Evolutionary conservation across 108 stramenopile genomes (phyloP), one percentile per base, ranked within the genome.

Genomic region (Cylindrotheca closterium): DNA sequence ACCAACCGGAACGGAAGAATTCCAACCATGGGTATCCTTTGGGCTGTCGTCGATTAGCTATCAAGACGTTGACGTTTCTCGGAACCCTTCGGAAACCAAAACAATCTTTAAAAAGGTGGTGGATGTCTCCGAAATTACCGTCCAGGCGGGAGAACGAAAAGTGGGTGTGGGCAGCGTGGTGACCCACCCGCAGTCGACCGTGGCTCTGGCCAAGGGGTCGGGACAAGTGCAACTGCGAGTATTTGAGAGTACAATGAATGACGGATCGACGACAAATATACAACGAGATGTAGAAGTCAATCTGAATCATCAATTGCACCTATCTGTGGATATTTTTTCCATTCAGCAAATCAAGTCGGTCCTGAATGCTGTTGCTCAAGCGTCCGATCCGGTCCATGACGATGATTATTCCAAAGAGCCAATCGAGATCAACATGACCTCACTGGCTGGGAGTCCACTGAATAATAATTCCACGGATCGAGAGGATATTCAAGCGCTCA

Each of bases 401-500:
- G 15, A 10, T 15, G 37, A 42, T 15, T 7, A 42, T 15, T 15
- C 7, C 7, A 42, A 42, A 7, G 37, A 42, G 7, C 7, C 37
- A 42, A 42, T 15, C 15, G 37, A 42, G 37, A 42, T 42, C 15
- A 10, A 7, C 7, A 7, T 7, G 37, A 42, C 37, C 15, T 42
- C 37, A 10, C 15, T 42, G 37, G 37, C 37, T 42, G 37, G 37
- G 15, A 42, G 51, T 52, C 51, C 21, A 8, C 51, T 30, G 21
- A 24, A 15, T 42, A 24, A 28, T 32, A 8, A 51, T 30, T 63
- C 63, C 12, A 51, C 63, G 26, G 86, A 87, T 60, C 70, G 69
- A 48, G 83, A 83, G 28, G 85, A 81, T 33, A 60, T 71, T 42
- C 72, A 86, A 37, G 69, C 81, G 8, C 58, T 87, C 25, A 75